Evolutionary conservation across 2,329 filamentous ascomycete species (phyloP).

Genomic region (Juglanconis oblonga): DNA sequence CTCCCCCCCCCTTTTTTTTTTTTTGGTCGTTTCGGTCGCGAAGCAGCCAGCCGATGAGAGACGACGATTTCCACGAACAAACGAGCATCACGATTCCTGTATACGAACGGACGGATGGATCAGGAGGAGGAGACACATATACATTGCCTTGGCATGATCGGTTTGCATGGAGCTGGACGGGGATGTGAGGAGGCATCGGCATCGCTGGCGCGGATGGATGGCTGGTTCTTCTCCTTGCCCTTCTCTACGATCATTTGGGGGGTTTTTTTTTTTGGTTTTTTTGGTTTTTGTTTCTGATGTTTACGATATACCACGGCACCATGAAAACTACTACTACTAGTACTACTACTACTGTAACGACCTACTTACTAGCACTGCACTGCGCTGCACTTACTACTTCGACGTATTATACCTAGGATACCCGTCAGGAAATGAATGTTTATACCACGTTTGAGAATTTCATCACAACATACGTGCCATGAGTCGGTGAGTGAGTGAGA

Average conservation of each 20-base stretch:
- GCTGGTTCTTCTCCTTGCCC: background rate
- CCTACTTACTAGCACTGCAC: background rate
- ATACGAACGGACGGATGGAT: background rate
- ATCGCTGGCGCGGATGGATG: slow-evolving; percentile 2
- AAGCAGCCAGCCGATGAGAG: too few species aligned
- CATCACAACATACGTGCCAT: background rate
- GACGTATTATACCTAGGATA: slow-evolving; percentile 20
- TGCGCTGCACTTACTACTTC: background rate
- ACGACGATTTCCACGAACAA: too few species aligned
- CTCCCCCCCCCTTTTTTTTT: too few species aligned
- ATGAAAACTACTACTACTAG: background rate
- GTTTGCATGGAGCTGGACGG: background rate
- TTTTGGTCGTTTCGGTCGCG: too few species aligned
- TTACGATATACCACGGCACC: slow-evolving; percentile 21
- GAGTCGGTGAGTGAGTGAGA: background rate
- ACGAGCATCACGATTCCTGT: background rate
- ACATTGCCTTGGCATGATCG: background rate
- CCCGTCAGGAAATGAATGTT: slow-evolving; percentile 11
- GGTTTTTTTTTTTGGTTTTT: background rate
- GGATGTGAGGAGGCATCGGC: background rate
- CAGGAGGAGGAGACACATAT: background rate
- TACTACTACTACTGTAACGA: slow-evolving; percentile 15
- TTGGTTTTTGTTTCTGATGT: background rate
- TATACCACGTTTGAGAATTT: background rate
- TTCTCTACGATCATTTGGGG: slow-evolving; percentile 4